Evolutionary conservation across 306 rosid species (phyloP), one percentile per base, ranked within the genome.

Genomic region (Begonia fuchsioides): DNA sequence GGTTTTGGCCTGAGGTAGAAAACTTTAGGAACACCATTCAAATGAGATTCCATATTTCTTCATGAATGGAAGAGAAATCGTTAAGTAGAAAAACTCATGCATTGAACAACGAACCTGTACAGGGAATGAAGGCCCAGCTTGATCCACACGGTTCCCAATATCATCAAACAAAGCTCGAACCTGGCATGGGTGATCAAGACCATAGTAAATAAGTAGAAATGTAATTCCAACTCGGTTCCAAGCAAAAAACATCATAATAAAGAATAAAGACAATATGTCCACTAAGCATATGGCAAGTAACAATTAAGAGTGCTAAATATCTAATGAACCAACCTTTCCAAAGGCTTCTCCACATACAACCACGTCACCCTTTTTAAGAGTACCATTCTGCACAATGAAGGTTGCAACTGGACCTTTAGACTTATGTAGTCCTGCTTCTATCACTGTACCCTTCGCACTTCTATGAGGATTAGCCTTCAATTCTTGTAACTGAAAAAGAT

Each of bases 91-190:
- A 26, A 26, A 26, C 35, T 26, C 35, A 26, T 14, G 41, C 13
- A 41, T 52, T 44, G 20, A 52, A 47, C 10, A 35, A 78, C 76
- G 59, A 68, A 84, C 97, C 97, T 90, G 98, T 48, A 85, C 83
- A 49, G 98, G 95, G 44, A 66, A 61, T 54, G 98, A 90, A 50
- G 98, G 98, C 55, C 87, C 74, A 57, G 94, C 95, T 69, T 58
- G 81, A 58, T 73, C 65, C 0, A 82, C 94, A 52, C 94, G 95
- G 11, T 77, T 77, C 55, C 93, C 98, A 58, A 73, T 67, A 55
- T 90, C 94, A 68, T 90, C 98, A 65, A 90, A 90, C 76, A 90
- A 61, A 47, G 98, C 98, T 58, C 98, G 75, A 50, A 82, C 96
- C 98, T 90, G 64, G 67, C 46, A 57, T 53, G 46, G 18, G 39